Percentiles rank a stretch among this genome's conserved stretches.
Evolutionary conservation across 805 yeast genomes (phyloP).

Genomic region (Candida sithepensis): DNA sequence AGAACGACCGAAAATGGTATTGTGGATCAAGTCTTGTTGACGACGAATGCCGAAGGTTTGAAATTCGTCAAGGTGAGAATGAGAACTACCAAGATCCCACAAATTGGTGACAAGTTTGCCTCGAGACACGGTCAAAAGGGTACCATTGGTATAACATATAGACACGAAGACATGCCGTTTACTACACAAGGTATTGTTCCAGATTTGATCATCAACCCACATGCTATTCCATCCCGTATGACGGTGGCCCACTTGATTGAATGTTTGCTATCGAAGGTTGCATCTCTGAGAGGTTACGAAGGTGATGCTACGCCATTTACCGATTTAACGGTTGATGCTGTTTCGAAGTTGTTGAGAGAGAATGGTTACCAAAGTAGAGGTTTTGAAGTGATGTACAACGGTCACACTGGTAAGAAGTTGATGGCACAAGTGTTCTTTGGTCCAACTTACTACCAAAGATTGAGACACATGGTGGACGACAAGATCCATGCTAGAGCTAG

Average conservation of each 20-base stretch:
- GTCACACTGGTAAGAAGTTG: conserved; percentile 96
- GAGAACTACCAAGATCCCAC: conserved; percentile 98
- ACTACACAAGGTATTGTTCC: conserved; percentile 95
- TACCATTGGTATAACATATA: conserved; percentile 97
- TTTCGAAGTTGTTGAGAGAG: conserved; percentile 85
- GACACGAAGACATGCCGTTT: conserved; percentile 99
- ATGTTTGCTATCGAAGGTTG: conserved; percentile 93
- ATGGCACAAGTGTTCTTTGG: conserved; percentile 99
- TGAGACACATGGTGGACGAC: conserved; percentile 99
- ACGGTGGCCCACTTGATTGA: conserved; percentile 99
- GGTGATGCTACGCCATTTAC: conserved; percentile 99
- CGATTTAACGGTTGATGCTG: conserved; percentile 96
- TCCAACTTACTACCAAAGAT: conserved; percentile 98
- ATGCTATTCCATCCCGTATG: conserved; percentile 99
- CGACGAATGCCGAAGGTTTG: conserved; percentile 97
- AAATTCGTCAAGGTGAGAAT: conserved; percentile 97
- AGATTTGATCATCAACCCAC: conserved; percentile 96
- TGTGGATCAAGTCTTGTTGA: conserved; percentile 93
- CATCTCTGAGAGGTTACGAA: conserved; percentile 91
- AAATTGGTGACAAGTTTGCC: conserved; percentile 98
- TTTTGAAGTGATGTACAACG: conserved; percentile 97
- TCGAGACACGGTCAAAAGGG: conserved; percentile 99
- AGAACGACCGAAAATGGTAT: conserved; percentile 97
- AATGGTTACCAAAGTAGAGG: conserved; percentile 98
- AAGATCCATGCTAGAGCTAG: conserved; percentile 99